Evolutionary conservation across 352 stramenopile species (phyloP).

Genomic region (Pythium oligandrum): DNA sequence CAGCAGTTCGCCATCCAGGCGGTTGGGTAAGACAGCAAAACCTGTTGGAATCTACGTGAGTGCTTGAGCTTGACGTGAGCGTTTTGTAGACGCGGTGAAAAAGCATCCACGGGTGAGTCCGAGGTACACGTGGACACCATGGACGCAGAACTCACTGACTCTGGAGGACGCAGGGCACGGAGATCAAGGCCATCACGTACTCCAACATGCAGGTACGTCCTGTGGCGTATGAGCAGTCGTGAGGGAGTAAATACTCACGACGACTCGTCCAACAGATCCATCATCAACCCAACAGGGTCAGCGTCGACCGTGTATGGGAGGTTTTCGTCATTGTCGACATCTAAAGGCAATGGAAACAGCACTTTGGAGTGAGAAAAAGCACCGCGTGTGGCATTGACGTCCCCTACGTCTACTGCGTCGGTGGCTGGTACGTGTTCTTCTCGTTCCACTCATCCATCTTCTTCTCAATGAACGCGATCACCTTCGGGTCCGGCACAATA

Average conservation of each 20-base stretch:
- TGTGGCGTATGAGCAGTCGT: no score
- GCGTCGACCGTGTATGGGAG: conserved; percentile 2
- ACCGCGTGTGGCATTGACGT: no score
- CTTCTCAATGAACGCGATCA: conserved; percentile 83
- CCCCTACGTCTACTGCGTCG: conserved; percentile 35
- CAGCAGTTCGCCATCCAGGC: conserved; percentile 11
- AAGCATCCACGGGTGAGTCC: conserved; percentile 31
- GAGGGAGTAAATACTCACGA: no score
- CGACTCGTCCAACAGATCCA: no score
- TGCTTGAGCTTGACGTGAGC: no score
- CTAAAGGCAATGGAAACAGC: neutral
- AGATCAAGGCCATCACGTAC: conserved; percentile 84
- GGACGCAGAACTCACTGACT: no score
- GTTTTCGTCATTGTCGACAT: conserved; percentile 15
- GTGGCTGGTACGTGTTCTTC: conserved; percentile 83
- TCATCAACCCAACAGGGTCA: no score
- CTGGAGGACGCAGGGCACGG: conserved; percentile 36
- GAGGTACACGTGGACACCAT: no score
- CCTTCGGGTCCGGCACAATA: conserved; percentile 78
- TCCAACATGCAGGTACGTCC: conserved; percentile 65
- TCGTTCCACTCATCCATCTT: conserved; percentile 90
- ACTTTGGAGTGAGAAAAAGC: no score
- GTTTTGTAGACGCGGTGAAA: conserved; percentile 17
- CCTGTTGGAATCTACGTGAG: no score
- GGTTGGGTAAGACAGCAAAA: neutral